Conservation (phyloP, 1,139 yeast genomes). For the Taphrina wiesneri region DNA sequence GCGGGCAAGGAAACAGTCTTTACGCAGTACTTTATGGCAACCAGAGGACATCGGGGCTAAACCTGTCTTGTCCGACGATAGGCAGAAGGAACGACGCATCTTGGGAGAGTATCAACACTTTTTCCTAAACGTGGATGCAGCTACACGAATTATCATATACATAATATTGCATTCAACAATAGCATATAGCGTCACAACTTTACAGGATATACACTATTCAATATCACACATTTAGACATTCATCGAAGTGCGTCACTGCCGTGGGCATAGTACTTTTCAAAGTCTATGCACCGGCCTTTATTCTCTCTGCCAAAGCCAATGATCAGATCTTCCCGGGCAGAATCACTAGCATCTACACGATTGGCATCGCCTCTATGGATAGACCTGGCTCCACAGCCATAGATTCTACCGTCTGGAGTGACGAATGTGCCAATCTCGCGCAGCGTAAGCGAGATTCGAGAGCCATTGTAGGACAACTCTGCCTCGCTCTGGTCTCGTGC, state of each 20-base stretch:
- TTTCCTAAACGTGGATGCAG: neutral
- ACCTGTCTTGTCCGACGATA: neutral
- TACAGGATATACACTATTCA: neutral
- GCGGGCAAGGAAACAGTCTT: conserved; percentile 32
- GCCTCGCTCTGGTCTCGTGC: conserved; percentile 6
- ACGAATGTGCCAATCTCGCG: conserved; percentile 38
- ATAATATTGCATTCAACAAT: neutral
- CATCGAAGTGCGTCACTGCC: conserved; percentile 20
- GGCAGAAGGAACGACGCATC: neutral
- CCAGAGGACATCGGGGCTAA: conserved; percentile 19
- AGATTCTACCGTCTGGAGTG: conserved; percentile 34
- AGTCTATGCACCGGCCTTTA: neutral
- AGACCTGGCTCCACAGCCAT: conserved; percentile 38
- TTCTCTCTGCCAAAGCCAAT: conserved; percentile 4
- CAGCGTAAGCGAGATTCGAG: conserved; percentile 40
- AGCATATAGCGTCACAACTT: neutral
- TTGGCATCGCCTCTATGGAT: conserved; percentile 12
- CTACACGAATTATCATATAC: neutral
- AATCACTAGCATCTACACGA: neutral
- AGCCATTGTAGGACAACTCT: conserved; percentile 36
- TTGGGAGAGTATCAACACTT: neutral
- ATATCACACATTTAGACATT: neutral
- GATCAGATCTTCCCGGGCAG: neutral
- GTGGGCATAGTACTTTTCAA: neutral
- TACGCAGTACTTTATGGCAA: conserved; percentile 38